Evolutionary conservation across 129 eudicot genomes (phyloP).

Genomic region (Flaveria brownii): DNA sequence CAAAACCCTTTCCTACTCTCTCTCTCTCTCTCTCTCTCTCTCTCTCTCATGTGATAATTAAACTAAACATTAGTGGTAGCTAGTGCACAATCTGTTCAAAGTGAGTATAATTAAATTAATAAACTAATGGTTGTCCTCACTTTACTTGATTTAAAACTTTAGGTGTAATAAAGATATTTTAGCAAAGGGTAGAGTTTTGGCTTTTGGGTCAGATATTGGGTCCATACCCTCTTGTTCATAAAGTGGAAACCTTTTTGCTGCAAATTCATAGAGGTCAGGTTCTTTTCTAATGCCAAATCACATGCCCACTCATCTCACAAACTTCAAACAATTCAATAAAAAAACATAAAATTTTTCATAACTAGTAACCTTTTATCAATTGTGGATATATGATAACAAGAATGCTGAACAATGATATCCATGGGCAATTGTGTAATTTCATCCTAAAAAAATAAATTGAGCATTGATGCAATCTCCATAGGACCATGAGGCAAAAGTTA

Average conservation of each 20-base stretch:
- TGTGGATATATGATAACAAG: neutral
- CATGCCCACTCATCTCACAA: constrained; percentile 40
- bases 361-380: neutral
- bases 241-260: constrained; percentile 33
- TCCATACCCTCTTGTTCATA: constrained; percentile 33
- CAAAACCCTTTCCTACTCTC: too few species aligned
- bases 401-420: neutral
- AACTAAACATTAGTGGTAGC: too few species aligned
- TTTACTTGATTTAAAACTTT: too few species aligned
- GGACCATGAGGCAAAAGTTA: neutral
- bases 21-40: too few species aligned
- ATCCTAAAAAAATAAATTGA: neutral
- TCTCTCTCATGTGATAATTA: too few species aligned
- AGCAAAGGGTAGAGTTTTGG: constrained; percentile 15
- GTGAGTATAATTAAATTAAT: too few species aligned
- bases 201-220: constrained; percentile 19
- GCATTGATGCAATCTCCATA: neutral
- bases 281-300: constrained; percentile 32
- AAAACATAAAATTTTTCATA: neutral
- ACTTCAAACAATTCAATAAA: constrained; percentile 15
- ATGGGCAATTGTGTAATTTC: neutral
- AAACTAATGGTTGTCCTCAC: too few species aligned
- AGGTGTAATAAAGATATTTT: neutral
- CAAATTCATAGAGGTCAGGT: constrained; percentile 30
- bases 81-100: too few species aligned